phyloP scores from a whole-genome alignment of 2,329 filamentous ascomycete species.

The Venturia effusa region DNA sequence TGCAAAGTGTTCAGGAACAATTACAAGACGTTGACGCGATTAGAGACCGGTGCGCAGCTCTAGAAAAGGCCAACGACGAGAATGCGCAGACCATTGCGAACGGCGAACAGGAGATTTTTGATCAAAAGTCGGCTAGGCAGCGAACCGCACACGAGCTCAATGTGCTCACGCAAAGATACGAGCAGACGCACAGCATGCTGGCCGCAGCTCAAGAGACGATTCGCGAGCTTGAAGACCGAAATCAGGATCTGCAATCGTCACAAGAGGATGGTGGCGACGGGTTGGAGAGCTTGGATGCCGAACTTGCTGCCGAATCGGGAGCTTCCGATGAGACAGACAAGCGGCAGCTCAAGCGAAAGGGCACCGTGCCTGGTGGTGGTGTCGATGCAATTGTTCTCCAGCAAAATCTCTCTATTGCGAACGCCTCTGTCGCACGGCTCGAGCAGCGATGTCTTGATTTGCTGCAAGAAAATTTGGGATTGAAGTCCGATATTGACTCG shows the following conservation, averaged over 20 bases:
- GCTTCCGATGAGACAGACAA: not conserved
- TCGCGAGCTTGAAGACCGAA: conserved; percentile 34
- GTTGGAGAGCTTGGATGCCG: conserved; percentile 27
- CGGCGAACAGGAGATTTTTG: conserved; percentile 40
- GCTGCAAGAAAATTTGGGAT: conserved; percentile 13
- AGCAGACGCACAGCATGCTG: conserved; percentile 36
- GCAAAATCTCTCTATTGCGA: conserved; percentile 9
- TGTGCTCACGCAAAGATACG: conserved; percentile 34
- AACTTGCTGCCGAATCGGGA: conserved; percentile 23
- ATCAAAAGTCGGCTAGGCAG: conserved; percentile 36
- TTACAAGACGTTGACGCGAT: conserved; percentile 34
- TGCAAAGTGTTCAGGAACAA: conserved; percentile 33
- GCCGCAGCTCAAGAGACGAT: conserved; percentile 37
- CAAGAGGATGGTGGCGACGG: conserved; percentile 14
- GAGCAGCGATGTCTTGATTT: conserved; percentile 13
- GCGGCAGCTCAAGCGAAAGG: not conserved
- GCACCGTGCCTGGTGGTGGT: not conserved
- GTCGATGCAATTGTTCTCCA: conserved; percentile 10
- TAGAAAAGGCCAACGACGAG: conserved; percentile 41
- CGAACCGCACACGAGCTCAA: conserved; percentile 38
- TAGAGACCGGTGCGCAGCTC: conserved; percentile 31
- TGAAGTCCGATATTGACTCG: conserved; percentile 8
- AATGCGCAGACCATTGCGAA: conserved; percentile 39
- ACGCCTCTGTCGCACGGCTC: conserved; percentile 8
- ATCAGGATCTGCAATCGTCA: conserved; percentile 31